phyloP scores from a whole-genome alignment of 768 basidiomycete species.

The Rhizopogon sp. region DNA sequence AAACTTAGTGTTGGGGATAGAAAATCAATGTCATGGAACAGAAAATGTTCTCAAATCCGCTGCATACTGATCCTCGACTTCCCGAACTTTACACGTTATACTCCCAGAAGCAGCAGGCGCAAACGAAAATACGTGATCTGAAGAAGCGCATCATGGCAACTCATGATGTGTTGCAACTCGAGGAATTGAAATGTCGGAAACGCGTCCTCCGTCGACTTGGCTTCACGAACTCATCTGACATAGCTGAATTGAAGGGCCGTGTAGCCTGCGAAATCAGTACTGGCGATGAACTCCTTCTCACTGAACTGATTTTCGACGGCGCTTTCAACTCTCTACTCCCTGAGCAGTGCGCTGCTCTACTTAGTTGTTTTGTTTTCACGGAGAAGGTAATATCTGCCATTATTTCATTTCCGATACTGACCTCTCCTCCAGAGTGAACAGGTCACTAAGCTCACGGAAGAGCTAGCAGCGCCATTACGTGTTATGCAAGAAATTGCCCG shows the following conservation, averaged over 20 bases:
- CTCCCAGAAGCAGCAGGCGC: slow-evolving; percentile 66
- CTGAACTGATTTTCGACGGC: slow-evolving; percentile 96
- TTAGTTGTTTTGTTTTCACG: slow-evolving; percentile 96
- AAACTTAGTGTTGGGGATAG: slow-evolving; percentile 31
- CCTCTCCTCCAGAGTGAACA: slow-evolving; percentile 67
- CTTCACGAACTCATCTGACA: slow-evolving; percentile 85
- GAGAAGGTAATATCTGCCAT: slow-evolving; percentile 77
- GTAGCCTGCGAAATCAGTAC: slow-evolving; percentile 99
- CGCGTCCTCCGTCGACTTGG: slow-evolving; percentile 89
- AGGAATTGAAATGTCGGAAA: slow-evolving; percentile 94
- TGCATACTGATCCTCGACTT: slow-evolving; percentile 75
- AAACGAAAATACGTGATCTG: slow-evolving; percentile 64
- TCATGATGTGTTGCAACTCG: slow-evolving; percentile 89
- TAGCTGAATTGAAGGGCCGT: slow-evolving; percentile 96
- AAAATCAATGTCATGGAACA: slow-evolving; percentile 91
- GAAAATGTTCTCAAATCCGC: slow-evolving; percentile 72
- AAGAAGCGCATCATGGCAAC: slow-evolving; percentile 88
- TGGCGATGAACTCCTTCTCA: slow-evolving; percentile 93
- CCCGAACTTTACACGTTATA: slow-evolving; percentile 80
- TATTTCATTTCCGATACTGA: background rate
- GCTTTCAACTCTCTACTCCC: slow-evolving; percentile 87
- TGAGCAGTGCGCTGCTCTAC: slow-evolving; percentile 88
- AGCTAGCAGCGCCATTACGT: slow-evolving; percentile 86
- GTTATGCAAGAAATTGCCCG: slow-evolving; percentile 95
- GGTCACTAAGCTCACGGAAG: slow-evolving; percentile 82